Base-by-base conservation (phyloP, 768 basidiomycete species). In the Daedaleopsis nitida region DNA sequence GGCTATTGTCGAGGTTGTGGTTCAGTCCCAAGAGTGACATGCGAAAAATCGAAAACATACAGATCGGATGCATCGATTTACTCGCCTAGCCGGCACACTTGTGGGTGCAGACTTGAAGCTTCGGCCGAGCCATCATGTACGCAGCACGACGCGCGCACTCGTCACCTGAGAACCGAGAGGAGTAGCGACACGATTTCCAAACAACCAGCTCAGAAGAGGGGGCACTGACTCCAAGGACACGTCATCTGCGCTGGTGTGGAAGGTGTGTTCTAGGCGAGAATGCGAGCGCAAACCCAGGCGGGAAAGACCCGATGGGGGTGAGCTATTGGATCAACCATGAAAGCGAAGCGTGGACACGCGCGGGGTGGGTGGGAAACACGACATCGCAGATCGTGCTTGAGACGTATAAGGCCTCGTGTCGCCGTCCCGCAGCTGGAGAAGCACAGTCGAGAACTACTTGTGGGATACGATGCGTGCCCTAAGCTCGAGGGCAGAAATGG, bases 341-440 rank as follows among this genome's bases (percentile, higher is more conserved):
- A 13, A 23, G 23, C 47, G 47, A 49, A 14, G 21, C 47, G 47
- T 24, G 14, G 44, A 23, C 47, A 49, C 47, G 47, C 47, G 47
- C 10, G 21, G 23, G 47, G 59, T 49, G 34, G 47, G 49, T 51
- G 59, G 53, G 59, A 55, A 48, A 44, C 45, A 39, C 44, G 43
- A 16, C 52, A 23, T 16, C 42, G 49, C 35, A 61, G 60, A 61
- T 61, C 55, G 12, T 24, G 54, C 45, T 21, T 37, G 50, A 17
- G 42, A 44, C 27, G 57, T 34, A 50, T 19, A 4, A 27, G 42
- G 10, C 39, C 42, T 24, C 39, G 24, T 16, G 57, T 52, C 47
- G 11, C 9, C 12, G 16, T 32, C 34, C 49, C 55, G 50, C 24
- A 53, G 48, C 55, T 43, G 23, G 43, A 48, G 60, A 57, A 57